These are phyloP conservation scores for Tolypocladium ovalisporum DNA, from an alignment of 2,329 filamentous ascomycete genomes.

Conservation along the genomic window DNA sequence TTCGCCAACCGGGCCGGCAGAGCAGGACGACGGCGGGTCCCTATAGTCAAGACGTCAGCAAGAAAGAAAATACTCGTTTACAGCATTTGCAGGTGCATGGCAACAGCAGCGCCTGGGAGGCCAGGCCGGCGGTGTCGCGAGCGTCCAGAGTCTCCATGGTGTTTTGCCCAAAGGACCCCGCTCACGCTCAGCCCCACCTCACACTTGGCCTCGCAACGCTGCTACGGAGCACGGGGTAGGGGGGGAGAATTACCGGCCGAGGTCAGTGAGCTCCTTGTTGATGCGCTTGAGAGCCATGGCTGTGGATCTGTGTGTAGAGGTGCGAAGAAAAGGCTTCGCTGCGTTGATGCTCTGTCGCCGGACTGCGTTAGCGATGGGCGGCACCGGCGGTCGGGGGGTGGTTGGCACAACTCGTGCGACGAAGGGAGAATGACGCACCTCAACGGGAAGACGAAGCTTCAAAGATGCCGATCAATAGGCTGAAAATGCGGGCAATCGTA, in stretches of 20 bases:
- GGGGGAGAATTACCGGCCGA: conserved; percentile 61
- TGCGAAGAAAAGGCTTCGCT: conserved; percentile 5
- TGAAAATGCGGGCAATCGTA: conserved; percentile 1
- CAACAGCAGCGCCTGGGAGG: background rate
- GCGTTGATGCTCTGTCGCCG: conserved; percentile 13
- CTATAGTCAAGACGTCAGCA: conserved; percentile 34
- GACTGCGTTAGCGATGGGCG: conserved; percentile 14
- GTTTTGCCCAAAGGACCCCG: conserved; percentile 18
- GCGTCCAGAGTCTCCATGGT: conserved; percentile 6
- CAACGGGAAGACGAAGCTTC: conserved; percentile 8
- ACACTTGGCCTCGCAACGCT: conserved; percentile 17
- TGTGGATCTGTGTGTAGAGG: conserved; percentile 20
- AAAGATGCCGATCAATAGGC: conserved; percentile 4
- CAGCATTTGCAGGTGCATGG: background rate
- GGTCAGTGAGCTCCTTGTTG: conserved; percentile 86
- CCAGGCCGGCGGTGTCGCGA: conserved; percentile 3
- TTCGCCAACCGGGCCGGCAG: conserved; percentile 91
- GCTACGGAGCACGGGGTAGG: conserved; percentile 6
- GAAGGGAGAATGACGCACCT: conserved; percentile 16
- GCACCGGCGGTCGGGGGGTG: conserved; percentile 3
- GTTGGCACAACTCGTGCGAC: conserved; percentile 6
- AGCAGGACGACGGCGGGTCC: conserved; percentile 97
- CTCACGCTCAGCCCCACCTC: conserved; percentile 26
- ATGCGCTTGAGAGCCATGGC: conserved; percentile 84
- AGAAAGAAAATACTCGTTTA: conserved; percentile 1